Percentiles rank a stretch among this genome's conserved stretches.
Conservation (phyloP, 2,329 filamentous ascomycete species). For the Paramyrothecium roridum region DNA sequence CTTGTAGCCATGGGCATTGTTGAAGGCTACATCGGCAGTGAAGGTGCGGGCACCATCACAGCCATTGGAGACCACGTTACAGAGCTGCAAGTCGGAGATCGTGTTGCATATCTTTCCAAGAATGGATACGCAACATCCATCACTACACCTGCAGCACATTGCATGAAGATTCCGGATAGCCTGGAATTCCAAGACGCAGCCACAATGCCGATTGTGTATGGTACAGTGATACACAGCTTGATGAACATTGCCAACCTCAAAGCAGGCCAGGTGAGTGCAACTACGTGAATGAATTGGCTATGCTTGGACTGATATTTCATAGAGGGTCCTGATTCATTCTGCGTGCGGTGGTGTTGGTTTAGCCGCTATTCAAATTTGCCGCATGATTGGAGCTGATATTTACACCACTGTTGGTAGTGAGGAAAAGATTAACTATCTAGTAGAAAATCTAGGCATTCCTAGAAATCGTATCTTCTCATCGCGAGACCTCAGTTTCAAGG, state of each 20-base stretch:
- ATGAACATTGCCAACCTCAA: slow-evolving; percentile 10
- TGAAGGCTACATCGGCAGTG: slow-evolving; percentile 21
- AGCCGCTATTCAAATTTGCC: slow-evolving; percentile 24
- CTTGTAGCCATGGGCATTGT: slow-evolving; percentile 27
- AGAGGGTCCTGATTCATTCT: slow-evolving; percentile 30
- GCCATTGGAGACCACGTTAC: slow-evolving; percentile 20
- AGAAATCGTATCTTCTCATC: slow-evolving; percentile 23
- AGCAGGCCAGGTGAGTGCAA: slow-evolving; percentile 11
- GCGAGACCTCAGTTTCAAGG: slow-evolving; percentile 19
- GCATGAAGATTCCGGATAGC: slow-evolving; percentile 28
- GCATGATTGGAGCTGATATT: slow-evolving; percentile 27
- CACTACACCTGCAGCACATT: slow-evolving; percentile 14
- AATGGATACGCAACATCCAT: slow-evolving; percentile 23
- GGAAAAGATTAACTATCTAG: slow-evolving; percentile 27
- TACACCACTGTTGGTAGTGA: slow-evolving; percentile 31
- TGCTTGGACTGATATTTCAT: too few relatives aligned
- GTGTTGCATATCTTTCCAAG: slow-evolving; percentile 19
- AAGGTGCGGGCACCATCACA: slow-evolving; percentile 24
- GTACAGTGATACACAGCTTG: slow-evolving; percentile 28
- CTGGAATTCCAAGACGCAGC: slow-evolving; percentile 31
- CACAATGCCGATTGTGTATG: slow-evolving; percentile 28
- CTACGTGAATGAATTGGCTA: too few relatives aligned
- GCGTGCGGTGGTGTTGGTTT: slow-evolving; percentile 29
- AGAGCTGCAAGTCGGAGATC: slow-evolving; percentile 26
- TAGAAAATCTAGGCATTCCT: slow-evolving; percentile 20